Base-by-base conservation (phyloP, 192 early-diverging fungal species). In the Coemansia sp. region DNA sequence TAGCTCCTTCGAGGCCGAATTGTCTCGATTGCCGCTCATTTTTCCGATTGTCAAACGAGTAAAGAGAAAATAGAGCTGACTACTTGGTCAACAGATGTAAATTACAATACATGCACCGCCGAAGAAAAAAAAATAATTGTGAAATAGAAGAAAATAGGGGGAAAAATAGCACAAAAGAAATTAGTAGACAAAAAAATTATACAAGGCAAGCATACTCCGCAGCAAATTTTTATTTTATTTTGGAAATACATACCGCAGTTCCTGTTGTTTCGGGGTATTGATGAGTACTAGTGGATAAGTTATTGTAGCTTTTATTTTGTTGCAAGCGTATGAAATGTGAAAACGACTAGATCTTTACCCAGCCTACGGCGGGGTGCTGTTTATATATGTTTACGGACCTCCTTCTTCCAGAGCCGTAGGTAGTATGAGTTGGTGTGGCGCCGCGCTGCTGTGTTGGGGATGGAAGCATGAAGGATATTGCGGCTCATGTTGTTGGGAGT, bases 1-100 rank as follows among this genome's bases (percentile, higher is more conserved):
- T 7, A 81, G 64, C 72, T 79, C 77, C 11, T 32, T 6, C 3
- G 59, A 61, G 9, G 59, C 38, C 37, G 14, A 49, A 35, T 68
- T 39, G 2, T 19, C 42, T 16, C 37, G 42, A 60, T 69, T 61
- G 30, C 3, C 4, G 23, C 21, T 19, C 32, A 50, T 43, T 38
- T 44, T 44, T 26, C 26, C 26, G 40, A 58, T 17, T 58, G 55
- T 23, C 55, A 35, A 33, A 6, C 14, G 32, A 21, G 19, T 49
- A 49, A 49, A 49, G n/a, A 5, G 7, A 19, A 19, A 49, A 21
- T 49, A 8, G 47, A 21, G 55, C 28, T 58, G 55, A 33, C 55
- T 32, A 58, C 28, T 32, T 32, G 16, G 49, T 14, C 33, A 55
- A 43, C 50, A 5, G 14, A 10, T 28, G 23, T 5, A 40, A 21